phyloP scores from a whole-genome alignment of 2,329 filamentous ascomycete species.

The Corynespora cassiicola region DNA sequence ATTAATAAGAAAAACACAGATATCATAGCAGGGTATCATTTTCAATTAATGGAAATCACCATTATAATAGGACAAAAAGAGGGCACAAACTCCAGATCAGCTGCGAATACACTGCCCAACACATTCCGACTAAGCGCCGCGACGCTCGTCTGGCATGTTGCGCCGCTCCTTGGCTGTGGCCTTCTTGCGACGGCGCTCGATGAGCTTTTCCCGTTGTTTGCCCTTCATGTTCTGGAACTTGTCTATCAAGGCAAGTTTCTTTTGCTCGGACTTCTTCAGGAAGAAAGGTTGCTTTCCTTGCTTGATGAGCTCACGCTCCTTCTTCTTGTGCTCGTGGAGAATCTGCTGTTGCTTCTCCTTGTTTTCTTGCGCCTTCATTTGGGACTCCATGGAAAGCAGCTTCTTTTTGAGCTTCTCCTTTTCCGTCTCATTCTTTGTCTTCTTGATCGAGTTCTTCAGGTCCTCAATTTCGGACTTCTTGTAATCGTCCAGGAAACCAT shows the following conservation, averaged over 20 bases:
- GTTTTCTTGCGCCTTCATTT: slow-evolving; percentile 71
- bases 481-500: slow-evolving; percentile 89
- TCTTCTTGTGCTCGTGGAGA: slow-evolving; percentile 75
- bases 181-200: slow-evolving; percentile 92
- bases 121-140: too few relatives aligned
- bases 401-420: slow-evolving; percentile 75
- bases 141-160: slow-evolving; percentile 54
- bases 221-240: slow-evolving; percentile 84
- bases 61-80: too few relatives aligned
- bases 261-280: slow-evolving; percentile 88
- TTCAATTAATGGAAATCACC: too few relatives aligned
- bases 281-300: slow-evolving; percentile 94
- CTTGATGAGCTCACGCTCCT: slow-evolving; percentile 83
- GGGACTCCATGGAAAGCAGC: slow-evolving; percentile 79
- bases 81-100: too few relatives aligned
- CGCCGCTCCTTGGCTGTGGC: slow-evolving; percentile 82
- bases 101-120: too few relatives aligned
- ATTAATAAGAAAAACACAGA: too few relatives aligned
- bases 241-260: slow-evolving; percentile 81
- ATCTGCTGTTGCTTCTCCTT: slow-evolving; percentile 75
- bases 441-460: slow-evolving; percentile 71
- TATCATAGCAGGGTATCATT: too few relatives aligned
- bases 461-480: slow-evolving; percentile 81
- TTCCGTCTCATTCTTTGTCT: slow-evolving; percentile 67
- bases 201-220: slow-evolving; percentile 80